A percentile compares a stretch with the other conserved stretches of the same genome.
Conservation (phyloP, 2,329 filamentous ascomycete genomes). For the Phialemoniopsis sp. region DNA sequence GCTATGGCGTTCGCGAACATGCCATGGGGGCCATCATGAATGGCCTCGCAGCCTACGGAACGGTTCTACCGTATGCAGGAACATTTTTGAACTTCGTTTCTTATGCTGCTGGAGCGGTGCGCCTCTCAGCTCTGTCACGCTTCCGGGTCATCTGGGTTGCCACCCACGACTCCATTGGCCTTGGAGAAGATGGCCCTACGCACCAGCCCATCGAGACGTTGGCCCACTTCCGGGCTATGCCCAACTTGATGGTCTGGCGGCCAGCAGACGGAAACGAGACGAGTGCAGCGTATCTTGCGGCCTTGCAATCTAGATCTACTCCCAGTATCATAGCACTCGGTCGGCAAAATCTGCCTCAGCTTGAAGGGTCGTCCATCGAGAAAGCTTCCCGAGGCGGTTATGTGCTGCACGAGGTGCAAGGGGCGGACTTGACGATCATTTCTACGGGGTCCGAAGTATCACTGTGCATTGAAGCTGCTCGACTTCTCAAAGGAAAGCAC, state of each 20-base stretch:
- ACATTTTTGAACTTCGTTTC: slow-evolving; percentile 99
- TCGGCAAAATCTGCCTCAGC: slow-evolving; percentile 96
- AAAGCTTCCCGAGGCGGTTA: slow-evolving; percentile 94
- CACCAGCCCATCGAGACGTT: slow-evolving; percentile 99
- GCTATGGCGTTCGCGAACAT: slow-evolving; percentile 90
- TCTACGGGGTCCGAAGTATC: slow-evolving; percentile 95
- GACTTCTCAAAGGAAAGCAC: slow-evolving; percentile 86
- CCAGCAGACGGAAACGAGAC: slow-evolving; percentile 98
- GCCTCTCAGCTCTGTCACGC: slow-evolving; percentile 88
- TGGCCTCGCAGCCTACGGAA: slow-evolving; percentile 92
- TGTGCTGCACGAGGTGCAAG: slow-evolving; percentile 77
- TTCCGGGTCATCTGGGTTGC: slow-evolving; percentile 92
- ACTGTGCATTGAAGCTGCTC: slow-evolving; percentile 89
- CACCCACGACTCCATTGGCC: slow-evolving; percentile 98
- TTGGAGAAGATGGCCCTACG: slow-evolving; percentile 96
- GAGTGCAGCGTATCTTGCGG: slow-evolving; percentile 94
- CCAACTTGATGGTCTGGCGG: slow-evolving; percentile 99
- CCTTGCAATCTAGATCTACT: slow-evolving; percentile 82
- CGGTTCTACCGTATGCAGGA: slow-evolving; percentile 86
- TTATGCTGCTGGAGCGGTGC: slow-evolving; percentile 91
- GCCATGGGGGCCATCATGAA: slow-evolving; percentile 92
- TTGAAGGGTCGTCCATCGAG: slow-evolving; percentile 89
- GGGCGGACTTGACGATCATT: slow-evolving; percentile 82
- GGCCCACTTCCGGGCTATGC: slow-evolving; percentile 95
- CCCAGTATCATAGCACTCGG: slow-evolving; percentile 93